These are phyloP conservation scores for Penicillium sp. DNA, from an alignment of 2,329 filamentous ascomycete genomes.

Conservation along the genomic window DNA sequence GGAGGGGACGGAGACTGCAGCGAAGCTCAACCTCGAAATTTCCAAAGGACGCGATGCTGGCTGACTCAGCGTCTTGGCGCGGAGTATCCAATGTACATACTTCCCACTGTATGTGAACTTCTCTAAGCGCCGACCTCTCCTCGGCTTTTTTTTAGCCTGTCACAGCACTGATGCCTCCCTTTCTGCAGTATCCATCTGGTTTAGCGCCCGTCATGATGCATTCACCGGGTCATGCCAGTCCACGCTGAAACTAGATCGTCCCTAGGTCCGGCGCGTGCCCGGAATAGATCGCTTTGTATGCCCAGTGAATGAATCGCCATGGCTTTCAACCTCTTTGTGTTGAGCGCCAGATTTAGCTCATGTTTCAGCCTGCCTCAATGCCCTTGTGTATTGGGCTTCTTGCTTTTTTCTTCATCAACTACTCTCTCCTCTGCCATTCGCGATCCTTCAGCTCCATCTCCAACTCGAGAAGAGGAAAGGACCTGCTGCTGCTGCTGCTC, in stretches of 20 bases:
- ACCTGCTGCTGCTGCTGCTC: not conserved
- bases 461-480: not conserved
- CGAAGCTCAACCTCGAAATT: conserved; percentile 37
- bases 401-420: conserved; percentile 4
- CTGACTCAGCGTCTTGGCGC: conserved; percentile 27
- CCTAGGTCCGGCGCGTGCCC: conserved; percentile 39
- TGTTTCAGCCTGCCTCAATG: conserved; percentile 18
- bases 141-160: conserved; percentile 4
- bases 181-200: conserved; percentile 11
- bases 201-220: conserved; percentile 22
- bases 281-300: conserved; percentile 26
- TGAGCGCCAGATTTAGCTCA: conserved; percentile 4
- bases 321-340: conserved; percentile 11
- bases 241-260: conserved; percentile 28
- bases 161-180: not conserved
- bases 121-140: conserved; percentile 23
- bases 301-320: conserved; percentile 12
- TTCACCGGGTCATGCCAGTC: conserved; percentile 22
- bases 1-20: conserved; percentile 24
- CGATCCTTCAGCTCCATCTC: conserved; percentile 5
- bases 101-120: too few species aligned
- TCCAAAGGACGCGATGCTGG: conserved; percentile 25
- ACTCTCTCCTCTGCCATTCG: conserved; percentile 3
- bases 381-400: conserved; percentile 12
- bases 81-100: too few species aligned